These are phyloP conservation scores for Talaromyces wortmannii DNA, from an alignment of 495 filamentous ascomycete species.

Conservation along the genomic window DNA sequence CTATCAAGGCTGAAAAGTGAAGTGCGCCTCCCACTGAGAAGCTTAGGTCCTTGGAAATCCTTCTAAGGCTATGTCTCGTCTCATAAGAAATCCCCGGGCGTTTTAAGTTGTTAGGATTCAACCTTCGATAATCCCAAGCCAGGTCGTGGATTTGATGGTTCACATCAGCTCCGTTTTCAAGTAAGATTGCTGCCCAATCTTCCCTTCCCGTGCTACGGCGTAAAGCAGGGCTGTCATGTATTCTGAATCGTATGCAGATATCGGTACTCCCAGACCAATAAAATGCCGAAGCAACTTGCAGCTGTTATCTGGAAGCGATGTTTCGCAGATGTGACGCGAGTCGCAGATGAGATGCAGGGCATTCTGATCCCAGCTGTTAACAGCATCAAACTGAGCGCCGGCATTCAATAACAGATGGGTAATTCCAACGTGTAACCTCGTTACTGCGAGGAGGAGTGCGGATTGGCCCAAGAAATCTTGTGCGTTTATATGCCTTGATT, in stretches of 20 bases:
- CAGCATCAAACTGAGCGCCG: not conserved
- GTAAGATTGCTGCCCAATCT: not conserved
- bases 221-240: conserved; percentile 3
- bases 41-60: no score
- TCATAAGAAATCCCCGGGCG: not conserved
- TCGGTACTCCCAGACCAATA: not conserved
- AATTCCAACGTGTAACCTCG: not conserved
- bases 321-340: no score
- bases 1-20: conserved; percentile 2
- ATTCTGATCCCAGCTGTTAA: not conserved
- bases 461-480: conserved; percentile 3
- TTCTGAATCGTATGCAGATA: not conserved
- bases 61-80: not conserved
- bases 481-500: not conserved
- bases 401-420: not conserved
- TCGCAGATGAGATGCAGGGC: conserved; percentile 2
- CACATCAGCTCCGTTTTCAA: not conserved
- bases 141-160: not conserved
- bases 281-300: not conserved
- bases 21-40: not conserved
- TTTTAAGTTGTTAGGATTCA: conserved; percentile 1
- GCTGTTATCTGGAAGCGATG: not conserved
- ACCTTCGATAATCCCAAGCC: not conserved
- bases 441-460: not conserved
- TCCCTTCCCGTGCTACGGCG: not conserved